These are phyloP conservation scores for Sporothrix mexicana DNA, from an alignment of 2,329 filamentous ascomycete species.

Conservation along the genomic window DNA sequence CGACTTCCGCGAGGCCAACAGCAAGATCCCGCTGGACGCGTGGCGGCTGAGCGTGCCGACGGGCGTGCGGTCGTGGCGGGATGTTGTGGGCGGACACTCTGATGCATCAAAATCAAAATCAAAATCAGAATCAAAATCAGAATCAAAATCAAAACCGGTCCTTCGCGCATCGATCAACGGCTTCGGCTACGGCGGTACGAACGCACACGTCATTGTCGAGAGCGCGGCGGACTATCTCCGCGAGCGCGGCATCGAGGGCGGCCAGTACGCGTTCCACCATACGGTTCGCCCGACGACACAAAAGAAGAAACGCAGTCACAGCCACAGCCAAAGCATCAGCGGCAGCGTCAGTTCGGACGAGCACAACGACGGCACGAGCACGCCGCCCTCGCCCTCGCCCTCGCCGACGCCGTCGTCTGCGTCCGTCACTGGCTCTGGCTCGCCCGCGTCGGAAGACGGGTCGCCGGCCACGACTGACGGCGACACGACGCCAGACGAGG, in stretches of 20 bases:
- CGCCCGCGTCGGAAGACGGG: background rate
- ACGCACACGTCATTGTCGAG: conserved; percentile 40
- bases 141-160: conserved; percentile 26
- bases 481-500: background rate
- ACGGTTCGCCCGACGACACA: background rate
- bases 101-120: too few species aligned
- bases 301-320: background rate
- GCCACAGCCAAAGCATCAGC: background rate
- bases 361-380: background rate
- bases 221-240: conserved; percentile 45
- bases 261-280: conserved; percentile 11
- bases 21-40: conserved; percentile 51
- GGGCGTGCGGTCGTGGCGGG: conserved; percentile 45
- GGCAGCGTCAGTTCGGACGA: background rate
- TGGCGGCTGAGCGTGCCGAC: conserved; percentile 48
- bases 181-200: conserved; percentile 51
- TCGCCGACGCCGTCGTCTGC: background rate
- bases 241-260: background rate
- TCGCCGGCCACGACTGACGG: background rate
- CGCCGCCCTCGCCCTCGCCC: background rate
- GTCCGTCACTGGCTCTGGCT: background rate
- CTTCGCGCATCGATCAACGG: conserved; percentile 51
- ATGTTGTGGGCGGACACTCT: background rate
- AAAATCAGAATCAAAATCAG: too few species aligned
- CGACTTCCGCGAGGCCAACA: conserved; percentile 54